A percentile compares a stretch with the other conserved stretches of the same genome.
Evolutionary conservation across 768 basidiomycete genomes (phyloP).

Genomic region (Lactarius vividus): DNA sequence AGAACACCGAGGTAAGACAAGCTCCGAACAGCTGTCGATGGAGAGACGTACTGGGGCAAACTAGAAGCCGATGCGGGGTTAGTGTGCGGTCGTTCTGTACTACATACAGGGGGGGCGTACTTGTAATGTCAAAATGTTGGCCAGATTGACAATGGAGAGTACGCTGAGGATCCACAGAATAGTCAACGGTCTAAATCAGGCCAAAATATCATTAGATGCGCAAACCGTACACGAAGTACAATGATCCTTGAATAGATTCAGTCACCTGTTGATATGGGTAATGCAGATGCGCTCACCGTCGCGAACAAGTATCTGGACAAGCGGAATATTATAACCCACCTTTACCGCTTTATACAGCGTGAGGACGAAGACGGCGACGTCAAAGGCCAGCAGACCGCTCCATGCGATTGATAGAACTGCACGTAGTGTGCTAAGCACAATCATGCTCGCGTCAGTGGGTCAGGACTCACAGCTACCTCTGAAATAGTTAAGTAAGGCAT

Average conservation of each 20-base stretch:
- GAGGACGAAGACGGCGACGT: background rate
- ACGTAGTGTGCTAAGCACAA: background rate
- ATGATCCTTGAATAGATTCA: background rate
- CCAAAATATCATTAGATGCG: background rate
- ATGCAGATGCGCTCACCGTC: conserved; percentile 1
- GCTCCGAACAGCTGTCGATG: background rate
- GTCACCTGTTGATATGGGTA: background rate
- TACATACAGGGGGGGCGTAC: background rate
- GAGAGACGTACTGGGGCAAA: conserved; percentile 1
- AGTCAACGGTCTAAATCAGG: background rate
- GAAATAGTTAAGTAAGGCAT: background rate
- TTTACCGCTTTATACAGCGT: conserved; percentile 2
- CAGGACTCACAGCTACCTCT: conserved; percentile 7
- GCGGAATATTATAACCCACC: background rate
- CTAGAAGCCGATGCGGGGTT: background rate
- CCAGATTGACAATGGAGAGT: conserved; percentile 1
- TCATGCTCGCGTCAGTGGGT: background rate
- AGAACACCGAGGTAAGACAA: background rate
- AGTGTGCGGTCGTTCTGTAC: background rate
- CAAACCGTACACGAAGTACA: conserved; percentile 4
- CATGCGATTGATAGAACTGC: conserved; percentile 10
- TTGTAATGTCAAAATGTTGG: conserved; percentile 5
- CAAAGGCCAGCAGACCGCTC: conserved; percentile 1
- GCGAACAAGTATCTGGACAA: background rate
- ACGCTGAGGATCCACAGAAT: background rate